Base-by-base conservation (phyloP, 2,329 filamentous ascomycete species). In the Monilinia fructicola region DNA sequence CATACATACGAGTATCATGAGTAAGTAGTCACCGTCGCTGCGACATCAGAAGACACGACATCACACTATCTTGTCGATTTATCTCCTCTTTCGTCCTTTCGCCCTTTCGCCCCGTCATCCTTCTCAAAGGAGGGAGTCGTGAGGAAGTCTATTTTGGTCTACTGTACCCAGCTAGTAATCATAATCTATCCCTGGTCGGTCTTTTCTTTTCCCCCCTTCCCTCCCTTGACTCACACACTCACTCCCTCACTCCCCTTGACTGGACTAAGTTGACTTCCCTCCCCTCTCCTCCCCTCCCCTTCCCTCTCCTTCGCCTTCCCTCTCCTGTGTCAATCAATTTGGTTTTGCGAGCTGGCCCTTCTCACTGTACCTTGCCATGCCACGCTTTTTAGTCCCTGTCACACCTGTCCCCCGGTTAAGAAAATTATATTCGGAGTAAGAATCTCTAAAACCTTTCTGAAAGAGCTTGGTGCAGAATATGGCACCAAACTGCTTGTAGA, bases 401-500 rank as follows among this genome's bases (percentile, higher is more conserved):
- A 26, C 53, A 21, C 48, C 52, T 42, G 42, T 48, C 48, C 64
- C 53, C 59, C 62, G 44, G 54, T 50, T 42, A 60, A 60, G 56
- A 56, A 35, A 48, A 5, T 40, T 28, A 21, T 31, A 18, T 50
- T 35, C 35, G 40, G 40, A 42, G 40, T 26, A 28, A 42, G 23
- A 58, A n/a, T 12, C 38, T 55, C 40, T 48, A 14, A 35, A 21
- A 52, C 3, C 28, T 54, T 40, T 54, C 23, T 54, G n/a, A 54
- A 53, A 66, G 54, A 71, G 70, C 68, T 67, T 68, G 66, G 69
- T 71, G 68, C 69, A 70, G 59, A 54, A 55, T 56, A 68, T 69
- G 68, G 59, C 68, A 67, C 68, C 40, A n/a, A 44, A 48, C 23
- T 35, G 31, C 4, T 31, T 31, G 31, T 31, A 35, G 31, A 35